Evolutionary conservation across 345 rosid species (phyloP), one percentile per base, ranked within the genome.

Genomic region (Moricandia moricandioides): DNA sequence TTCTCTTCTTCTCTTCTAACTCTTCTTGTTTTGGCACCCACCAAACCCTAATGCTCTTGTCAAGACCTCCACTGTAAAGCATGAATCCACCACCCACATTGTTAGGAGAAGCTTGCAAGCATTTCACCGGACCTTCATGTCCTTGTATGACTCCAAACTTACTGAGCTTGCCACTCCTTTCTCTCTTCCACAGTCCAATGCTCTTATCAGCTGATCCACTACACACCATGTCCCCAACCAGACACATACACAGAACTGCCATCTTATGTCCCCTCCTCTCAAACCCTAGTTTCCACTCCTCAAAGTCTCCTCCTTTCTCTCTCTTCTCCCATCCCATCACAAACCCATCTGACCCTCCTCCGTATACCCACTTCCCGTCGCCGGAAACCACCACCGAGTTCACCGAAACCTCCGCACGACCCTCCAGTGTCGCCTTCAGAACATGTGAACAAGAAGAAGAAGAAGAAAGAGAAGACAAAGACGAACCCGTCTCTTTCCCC

Each of bases 11-110:
- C 39, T 78, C 73, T 30, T 72, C 64, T 18, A 62, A 40, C 40
- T 21, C 40, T 43, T 67, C 71, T 5, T 77, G 80, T 33, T 78
- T 89, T n/a, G 97, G 91, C 65, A 96, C 91, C 87, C 96, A 88
- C 99, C 99, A 96, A 6, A 96, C 94, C 60, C 96, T 91, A 31
- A 96, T 74, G 66, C 93, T 88, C 79, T 85, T 91, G 58, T 96
- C 99, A 71, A 92, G 90, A 40, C 99, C 85, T 17, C 98, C 99
- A 66, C 98, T 92, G 63, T 96, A 96, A 74, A 92, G 87, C 85
- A 89, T 80, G 86, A 95, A 92, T 31, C 93, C 88, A 65, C 76
- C 80, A 45, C 88, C 97, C 18, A 83, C 85, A 33, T 80, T 74
- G 8, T 79, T 71, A 0, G 84, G 79, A 26, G 89, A 91, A 10